Evolutionary conservation across 192 early-diverging fungal genomes (phyloP).

Genomic region (Coemansia reversa): DNA sequence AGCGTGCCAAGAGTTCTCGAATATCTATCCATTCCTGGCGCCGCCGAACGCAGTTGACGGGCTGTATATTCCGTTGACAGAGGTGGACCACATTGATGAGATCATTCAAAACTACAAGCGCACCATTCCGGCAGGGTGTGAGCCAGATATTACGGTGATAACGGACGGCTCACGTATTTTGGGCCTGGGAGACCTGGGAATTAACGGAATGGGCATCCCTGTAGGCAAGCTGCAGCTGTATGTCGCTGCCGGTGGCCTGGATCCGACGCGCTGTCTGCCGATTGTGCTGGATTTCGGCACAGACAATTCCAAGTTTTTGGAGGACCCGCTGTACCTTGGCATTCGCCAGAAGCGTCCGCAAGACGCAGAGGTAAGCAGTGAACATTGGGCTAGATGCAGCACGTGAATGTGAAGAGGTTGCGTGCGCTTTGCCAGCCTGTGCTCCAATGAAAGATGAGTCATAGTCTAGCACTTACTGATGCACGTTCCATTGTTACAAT

Average conservation of each 20-base stretch:
- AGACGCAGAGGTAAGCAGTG: conserved; percentile 53
- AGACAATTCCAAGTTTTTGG: conserved; percentile 75
- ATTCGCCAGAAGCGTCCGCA: conserved; percentile 65
- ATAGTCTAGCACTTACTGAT: background rate
- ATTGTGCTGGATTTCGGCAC: conserved; percentile 92
- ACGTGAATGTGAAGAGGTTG: background rate
- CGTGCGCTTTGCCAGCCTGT: conserved; percentile 1
- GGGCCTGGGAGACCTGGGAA: conserved; percentile 91
- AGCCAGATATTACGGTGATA: conserved; percentile 87
- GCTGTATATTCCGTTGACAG: conserved; percentile 79
- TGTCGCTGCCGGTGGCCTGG: conserved; percentile 79
- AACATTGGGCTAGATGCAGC: conserved; percentile 1
- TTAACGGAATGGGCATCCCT: conserved; percentile 95
- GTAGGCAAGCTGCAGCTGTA: conserved; percentile 95
- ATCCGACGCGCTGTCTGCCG: conserved; percentile 83
- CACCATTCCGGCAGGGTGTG: conserved; percentile 58
- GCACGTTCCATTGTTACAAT: background rate
- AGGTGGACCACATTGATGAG: conserved; percentile 71
- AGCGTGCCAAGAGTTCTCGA: conserved; percentile 85
- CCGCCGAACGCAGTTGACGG: conserved; percentile 77
- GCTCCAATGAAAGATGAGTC: conserved; percentile 4
- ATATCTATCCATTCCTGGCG: conserved; percentile 82
- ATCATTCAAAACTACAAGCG: conserved; percentile 79
- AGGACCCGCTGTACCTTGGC: conserved; percentile 91
- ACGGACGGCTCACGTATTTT: conserved; percentile 94